Base-by-base conservation (phyloP, 2,329 filamentous ascomycete species). In the Fusarium marasasianum region DNA sequence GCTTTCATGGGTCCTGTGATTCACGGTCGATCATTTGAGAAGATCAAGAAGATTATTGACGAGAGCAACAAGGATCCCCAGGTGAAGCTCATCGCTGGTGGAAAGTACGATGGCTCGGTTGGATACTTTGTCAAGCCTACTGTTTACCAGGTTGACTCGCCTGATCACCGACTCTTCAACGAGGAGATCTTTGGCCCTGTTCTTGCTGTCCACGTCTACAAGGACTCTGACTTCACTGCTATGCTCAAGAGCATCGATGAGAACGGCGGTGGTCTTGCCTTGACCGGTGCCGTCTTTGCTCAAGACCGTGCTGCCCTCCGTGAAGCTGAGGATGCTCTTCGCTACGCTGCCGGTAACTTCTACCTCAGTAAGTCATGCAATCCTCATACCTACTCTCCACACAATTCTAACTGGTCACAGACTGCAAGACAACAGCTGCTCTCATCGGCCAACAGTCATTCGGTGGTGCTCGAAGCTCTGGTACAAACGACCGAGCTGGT, bases 81-180 rank as follows among this genome's bases (percentile, higher is more conserved):
- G 69, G 88, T 97, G 13, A 88, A 93, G 81, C 86, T 96, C 2
- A 81, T 97, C 8, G 89, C 87, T 3, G 95, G 94, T 51, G 94
- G 94, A 68, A 91, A 88, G 74, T 92, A 96, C 80, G 93, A 96
- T 81, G 89, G 89, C 60, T 91, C 89, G 66, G 91, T 91, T 81
- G 94, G 94, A 66, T 97, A 92, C 87, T 97, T 90, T 84, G 90
- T 97, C 79, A 88, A 93, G 81, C 94, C 94, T 4, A 97, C 94
- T 60, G 88, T 97, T 77, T 97, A 96, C 87, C 83, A 87, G 69
- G 93, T 93, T 51, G 90, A 87, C 37, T 92, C 93, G 83, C 91
- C 93, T 0, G 84, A 89, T 69, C 94, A 97, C 85, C 88, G 88
- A 57, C 90, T 96, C 70, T 87, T 97, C 51, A 90, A 87, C 54